Conservation (phyloP, 306 rosid genomes). For the Astragalus glycyphyllos region DNA sequence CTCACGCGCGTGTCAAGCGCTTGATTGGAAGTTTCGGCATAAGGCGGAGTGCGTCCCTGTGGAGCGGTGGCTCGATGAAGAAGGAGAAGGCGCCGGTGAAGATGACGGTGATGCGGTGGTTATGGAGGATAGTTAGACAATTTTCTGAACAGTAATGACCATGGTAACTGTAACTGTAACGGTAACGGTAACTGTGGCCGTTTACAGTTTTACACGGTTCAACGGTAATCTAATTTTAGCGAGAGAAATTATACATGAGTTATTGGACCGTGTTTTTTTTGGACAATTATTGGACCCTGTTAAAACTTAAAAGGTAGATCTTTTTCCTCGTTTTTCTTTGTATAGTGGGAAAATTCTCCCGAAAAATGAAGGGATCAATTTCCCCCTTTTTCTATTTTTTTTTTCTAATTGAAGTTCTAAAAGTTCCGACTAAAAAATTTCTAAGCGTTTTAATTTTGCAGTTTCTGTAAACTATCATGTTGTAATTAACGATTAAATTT, state of each 20-base stretch:
- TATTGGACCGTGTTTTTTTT: conserved; percentile 26
- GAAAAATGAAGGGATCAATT: conserved; percentile 31
- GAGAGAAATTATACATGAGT: conserved; percentile 19
- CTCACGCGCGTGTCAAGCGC: conserved; percentile 96
- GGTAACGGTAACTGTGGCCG: conserved; percentile 20
- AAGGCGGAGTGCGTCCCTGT: conserved; percentile 79
- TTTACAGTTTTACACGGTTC: neutral
- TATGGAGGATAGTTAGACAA: conserved; percentile 58
- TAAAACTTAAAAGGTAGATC: no score
- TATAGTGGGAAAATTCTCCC: conserved; percentile 43
- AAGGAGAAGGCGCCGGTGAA: conserved; percentile 54
- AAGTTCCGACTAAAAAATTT: neutral
- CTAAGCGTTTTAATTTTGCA: no score
- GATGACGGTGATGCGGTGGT: conserved; percentile 40
- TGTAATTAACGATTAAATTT: neutral
- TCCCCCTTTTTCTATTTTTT: conserved; percentile 11
- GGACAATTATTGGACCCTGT: no score
- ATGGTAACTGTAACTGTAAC: neutral
- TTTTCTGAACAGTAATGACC: conserved; percentile 2
- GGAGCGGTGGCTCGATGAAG: conserved; percentile 78
- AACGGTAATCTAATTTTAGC: conserved; percentile 47
- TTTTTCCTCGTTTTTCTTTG: conserved; percentile 25
- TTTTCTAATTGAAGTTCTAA: neutral
- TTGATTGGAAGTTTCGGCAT: conserved; percentile 96
- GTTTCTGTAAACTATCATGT: neutral